Base-by-base conservation (phyloP, 257 asterid species). In the Solanum pinnatisectum region DNA sequence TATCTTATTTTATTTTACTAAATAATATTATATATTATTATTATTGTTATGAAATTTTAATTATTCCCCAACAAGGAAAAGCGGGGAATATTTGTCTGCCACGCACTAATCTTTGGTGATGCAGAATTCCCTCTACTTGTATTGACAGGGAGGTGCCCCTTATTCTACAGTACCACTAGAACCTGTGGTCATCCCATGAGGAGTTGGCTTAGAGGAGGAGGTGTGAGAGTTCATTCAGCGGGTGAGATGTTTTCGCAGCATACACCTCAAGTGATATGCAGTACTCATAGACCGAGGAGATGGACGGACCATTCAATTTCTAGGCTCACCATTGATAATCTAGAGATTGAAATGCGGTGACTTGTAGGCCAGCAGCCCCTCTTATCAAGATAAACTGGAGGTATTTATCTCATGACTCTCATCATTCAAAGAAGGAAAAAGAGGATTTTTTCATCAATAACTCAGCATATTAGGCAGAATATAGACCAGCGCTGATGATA, bases 381-480 rank as follows among this genome's bases (percentile, higher is more conserved):
- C 77, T 91, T 93, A 71, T 92, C 92, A 86, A 89, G 93, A 89
- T 89, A 91, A 89, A 85, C 84, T 81, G 93, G 88, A 2, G 92
- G 95, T 18, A 18, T 52, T 16, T 68, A 87, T 84, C 91, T 95
- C 98, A 87, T 93, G 94, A 63, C 87, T 86, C 91, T 95, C 98
- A 78, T 96, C 99, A 86, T 97, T 99, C 95, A 97, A 88, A 65
- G 98, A 95, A 84, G 95, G 84, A 88, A 97, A 97, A 40, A 97
- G 96, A 87, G 99, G 99, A 84, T 98, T 96, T 99, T 97, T 87
- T 32, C 89, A 88, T 78, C 65, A 88, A 87, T 40, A 86, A 5
- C 8, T 60, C 44, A 86, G 22, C 60, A 77, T 77, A 77, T 77
- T 77, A 39, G 84, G 59, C 22, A 49, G 59, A 49, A 49, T 23